phyloP scores from a whole-genome alignment of 768 basidiomycete genomes.

The Daedaleopsis sinensis region DNA sequence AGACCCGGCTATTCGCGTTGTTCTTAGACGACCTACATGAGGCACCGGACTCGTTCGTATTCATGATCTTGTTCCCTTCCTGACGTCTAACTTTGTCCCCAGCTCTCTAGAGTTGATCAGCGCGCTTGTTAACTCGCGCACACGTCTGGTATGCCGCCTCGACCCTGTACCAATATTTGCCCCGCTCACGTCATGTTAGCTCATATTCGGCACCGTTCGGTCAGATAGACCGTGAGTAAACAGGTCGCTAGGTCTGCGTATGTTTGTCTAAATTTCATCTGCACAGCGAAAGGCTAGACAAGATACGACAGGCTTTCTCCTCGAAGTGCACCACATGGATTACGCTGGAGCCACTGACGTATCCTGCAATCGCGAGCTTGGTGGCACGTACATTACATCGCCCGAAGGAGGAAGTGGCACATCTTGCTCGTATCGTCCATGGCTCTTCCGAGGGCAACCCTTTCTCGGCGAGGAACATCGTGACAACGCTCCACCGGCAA shows the following conservation, averaged over 20 bases:
- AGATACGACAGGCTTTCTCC: slow-evolving; percentile 59
- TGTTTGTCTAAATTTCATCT: not conserved
- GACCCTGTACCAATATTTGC: too few relatives aligned
- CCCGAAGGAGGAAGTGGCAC: slow-evolving; percentile 53
- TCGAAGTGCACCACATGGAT: slow-evolving; percentile 70
- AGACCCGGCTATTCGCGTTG: slow-evolving; percentile 69
- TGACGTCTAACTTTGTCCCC: slow-evolving; percentile 5
- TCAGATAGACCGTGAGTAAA: slow-evolving; percentile 53
- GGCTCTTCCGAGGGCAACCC: slow-evolving; percentile 68
- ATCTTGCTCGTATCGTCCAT: slow-evolving; percentile 58
- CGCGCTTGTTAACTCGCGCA: slow-evolving; percentile 64
- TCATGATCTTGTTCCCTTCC: slow-evolving; percentile 6
- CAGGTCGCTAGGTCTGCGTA: not conserved
- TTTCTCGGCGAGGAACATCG: slow-evolving; percentile 66
- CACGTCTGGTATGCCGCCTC: slow-evolving; percentile 54
- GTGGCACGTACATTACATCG: slow-evolving; percentile 69
- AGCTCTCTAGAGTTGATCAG: slow-evolving; percentile 70
- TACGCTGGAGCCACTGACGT: slow-evolving; percentile 59
- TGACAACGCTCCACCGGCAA: slow-evolving; percentile 66
- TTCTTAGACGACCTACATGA: slow-evolving; percentile 78
- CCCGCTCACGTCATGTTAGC: slow-evolving; percentile 35
- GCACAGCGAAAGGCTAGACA: slow-evolving; percentile 46
- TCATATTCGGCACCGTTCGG: slow-evolving; percentile 65
- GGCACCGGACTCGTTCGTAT: slow-evolving; percentile 64
- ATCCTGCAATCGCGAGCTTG: slow-evolving; percentile 56